Evolutionary conservation across 2,329 filamentous ascomycete species (phyloP), one percentile per base, ranked within the genome.

Genomic region (Talaromyces sp.): DNA sequence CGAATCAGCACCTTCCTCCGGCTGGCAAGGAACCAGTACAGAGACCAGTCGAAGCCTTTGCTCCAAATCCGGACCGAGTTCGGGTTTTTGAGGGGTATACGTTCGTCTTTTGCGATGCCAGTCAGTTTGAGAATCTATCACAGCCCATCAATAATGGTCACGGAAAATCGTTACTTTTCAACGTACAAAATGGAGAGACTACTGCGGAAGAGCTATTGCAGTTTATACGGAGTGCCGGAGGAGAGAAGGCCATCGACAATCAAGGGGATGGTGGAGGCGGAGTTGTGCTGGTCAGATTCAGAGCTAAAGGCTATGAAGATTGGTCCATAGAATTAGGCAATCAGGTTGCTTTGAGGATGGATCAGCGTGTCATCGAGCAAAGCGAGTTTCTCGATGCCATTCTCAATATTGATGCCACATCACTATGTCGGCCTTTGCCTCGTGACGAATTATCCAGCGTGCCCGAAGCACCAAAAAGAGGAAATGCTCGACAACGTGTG

Each of bases 331-430:
- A 87, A 1, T 89, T 96, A 70, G 85, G 89, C 69, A 88, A 84
- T 5, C 80, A 88, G 7, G 86, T 96, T 17, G 91, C 93, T 1
- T 75, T 89, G 22, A 83, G 87, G 54, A 84, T 96, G 13, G 89
- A 93, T 67, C 93, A 96, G 74, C 87, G 92, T 3, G 88, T 93
- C 2, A 89, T 97, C 62, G 88, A 94, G 70, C 93, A 97, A 73
- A 93, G 90, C 65, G 93, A 97, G 71, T 96, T 99, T 68, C 83
- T 99, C 1, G 92, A 97, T 75, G 91, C 91, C 1, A 95, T 99
- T 54, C 79, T 98, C 31, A 88, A 83, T n/a, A 90, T 90, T 60
- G 89, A 98, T 78, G 87, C 92, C 6, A 87, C 85, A 66, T 84
- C 86, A 51, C 81, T 98, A 22, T 88, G 91, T 65, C 86, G 88